Conservation (phyloP, 2,329 filamentous ascomycete genomes). For the Macrophomina pseudophaseolina region DNA sequence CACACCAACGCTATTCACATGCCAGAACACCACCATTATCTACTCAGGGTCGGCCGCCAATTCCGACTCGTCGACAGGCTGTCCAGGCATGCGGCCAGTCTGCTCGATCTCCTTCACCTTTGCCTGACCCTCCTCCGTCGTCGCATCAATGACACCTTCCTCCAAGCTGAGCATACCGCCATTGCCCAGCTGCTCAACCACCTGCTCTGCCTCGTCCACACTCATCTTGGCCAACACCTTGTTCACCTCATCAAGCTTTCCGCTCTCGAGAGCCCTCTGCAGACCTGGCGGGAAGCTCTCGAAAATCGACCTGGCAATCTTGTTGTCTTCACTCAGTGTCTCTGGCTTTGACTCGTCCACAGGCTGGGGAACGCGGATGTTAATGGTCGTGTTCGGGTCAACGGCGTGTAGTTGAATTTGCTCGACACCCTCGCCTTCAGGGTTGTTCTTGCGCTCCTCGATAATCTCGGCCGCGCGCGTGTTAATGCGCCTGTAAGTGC, state of each 20-base stretch:
- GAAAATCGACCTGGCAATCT: slow-evolving; percentile 76
- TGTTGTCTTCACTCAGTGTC: slow-evolving; percentile 51
- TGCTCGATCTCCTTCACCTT: slow-evolving; percentile 72
- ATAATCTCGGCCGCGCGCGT: slow-evolving; percentile 75
- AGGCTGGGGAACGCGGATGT: slow-evolving; percentile 78
- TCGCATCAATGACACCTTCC: slow-evolving; percentile 93
- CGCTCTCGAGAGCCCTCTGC: slow-evolving; percentile 81
- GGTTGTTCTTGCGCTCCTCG: slow-evolving; percentile 58
- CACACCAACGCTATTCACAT: slow-evolving; percentile 16
- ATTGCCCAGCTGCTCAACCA: slow-evolving; percentile 80
- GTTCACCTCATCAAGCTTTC: slow-evolving; percentile 87
- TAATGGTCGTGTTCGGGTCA: slow-evolving; percentile 84
- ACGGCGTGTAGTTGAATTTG: slow-evolving; percentile 98
- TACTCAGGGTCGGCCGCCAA: slow-evolving; percentile 25
- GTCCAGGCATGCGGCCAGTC: slow-evolving; percentile 44
- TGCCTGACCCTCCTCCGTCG: slow-evolving; percentile 81
- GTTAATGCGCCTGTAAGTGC: slow-evolving; percentile 83
- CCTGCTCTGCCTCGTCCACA: slow-evolving; percentile 83
- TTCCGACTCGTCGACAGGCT: slow-evolving; percentile 32
- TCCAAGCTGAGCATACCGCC: slow-evolving; percentile 90
- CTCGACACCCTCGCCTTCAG: slow-evolving; percentile 72
- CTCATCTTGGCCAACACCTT: slow-evolving; percentile 87
- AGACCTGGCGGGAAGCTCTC: slow-evolving; percentile 83
- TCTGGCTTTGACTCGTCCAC: slow-evolving; percentile 41
- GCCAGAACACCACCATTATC: background rate